Percentiles rank a stretch among this genome's conserved stretches.
Evolutionary conservation across 2,329 filamentous ascomycete genomes (phyloP).

Genomic region (Exophiala sp.): DNA sequence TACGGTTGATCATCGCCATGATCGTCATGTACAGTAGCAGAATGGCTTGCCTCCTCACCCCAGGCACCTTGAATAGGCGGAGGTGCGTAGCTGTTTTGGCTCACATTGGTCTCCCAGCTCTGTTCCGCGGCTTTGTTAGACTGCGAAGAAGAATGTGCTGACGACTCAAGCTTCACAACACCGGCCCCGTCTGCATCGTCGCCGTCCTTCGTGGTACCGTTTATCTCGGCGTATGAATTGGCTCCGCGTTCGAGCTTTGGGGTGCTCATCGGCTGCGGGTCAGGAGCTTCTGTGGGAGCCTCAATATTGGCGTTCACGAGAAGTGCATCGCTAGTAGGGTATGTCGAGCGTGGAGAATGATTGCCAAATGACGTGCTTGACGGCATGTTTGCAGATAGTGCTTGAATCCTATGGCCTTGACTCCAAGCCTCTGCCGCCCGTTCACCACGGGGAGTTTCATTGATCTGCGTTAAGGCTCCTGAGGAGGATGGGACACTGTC

Average conservation of each 20-base stretch:
- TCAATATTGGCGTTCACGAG: neutral
- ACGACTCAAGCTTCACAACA: slow-evolving; percentile 18
- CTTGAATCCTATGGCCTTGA: neutral
- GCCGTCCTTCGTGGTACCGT: slow-evolving; percentile 2
- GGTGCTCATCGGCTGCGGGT: neutral
- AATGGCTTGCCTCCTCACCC: slow-evolving; percentile 7
- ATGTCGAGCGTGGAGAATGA: neutral
- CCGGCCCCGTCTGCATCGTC: slow-evolving; percentile 3
- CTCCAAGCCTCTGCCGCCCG: neutral
- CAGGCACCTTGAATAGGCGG: slow-evolving; percentile 10
- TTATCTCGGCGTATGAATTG: neutral
- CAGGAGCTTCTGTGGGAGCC: neutral
- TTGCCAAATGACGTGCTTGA: neutral
- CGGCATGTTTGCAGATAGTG: neutral
- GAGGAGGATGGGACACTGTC: slow-evolving; percentile 7
- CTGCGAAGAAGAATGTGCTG: slow-evolving; percentile 16
- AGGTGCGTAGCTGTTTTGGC: slow-evolving; percentile 14
- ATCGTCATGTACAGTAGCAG: neutral
- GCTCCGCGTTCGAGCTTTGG: neutral
- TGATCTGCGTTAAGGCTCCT: neutral
- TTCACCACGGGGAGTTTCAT: neutral
- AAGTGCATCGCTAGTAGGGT: neutral
- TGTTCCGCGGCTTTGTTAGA: slow-evolving; percentile 17
- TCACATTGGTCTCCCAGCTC: slow-evolving; percentile 13
- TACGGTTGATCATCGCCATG: neutral